A percentile compares a stretch with the other conserved stretches of the same genome.
Evolutionary conservation across 345 rosid species (phyloP).

Genomic region (Arabidopsis thaliana): TAIR10.1 NC_003075.7:5250001-5250500

Average conservation of each 20-base stretch:
- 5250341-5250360: constrained; percentile 70
- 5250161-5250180: constrained; percentile 46
- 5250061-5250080: constrained; percentile 54
- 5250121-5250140: constrained; percentile 55
- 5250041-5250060: constrained; percentile 64
- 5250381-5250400: constrained; percentile 71
- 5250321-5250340: neutral
- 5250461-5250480: neutral
- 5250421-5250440: constrained; percentile 82
- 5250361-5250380: constrained; percentile 67
- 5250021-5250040: constrained; percentile 54
- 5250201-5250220: constrained; percentile 53
- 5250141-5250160: constrained; percentile 54
- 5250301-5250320: constrained; percentile 6
- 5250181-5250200: constrained; percentile 49
- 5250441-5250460: constrained; percentile 60
- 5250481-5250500: neutral
- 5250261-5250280: constrained; percentile 14
- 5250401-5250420: constrained; percentile 83
- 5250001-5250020: constrained; percentile 60
- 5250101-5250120: constrained; percentile 31
- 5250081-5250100: constrained; percentile 60
- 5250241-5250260: constrained; percentile 45
- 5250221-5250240: constrained; percentile 46
- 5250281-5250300: neutral